Evolutionary conservation across 2,329 filamentous ascomycete genomes (phyloP).

Genomic region (Colletotrichum brevisporum): DNA sequence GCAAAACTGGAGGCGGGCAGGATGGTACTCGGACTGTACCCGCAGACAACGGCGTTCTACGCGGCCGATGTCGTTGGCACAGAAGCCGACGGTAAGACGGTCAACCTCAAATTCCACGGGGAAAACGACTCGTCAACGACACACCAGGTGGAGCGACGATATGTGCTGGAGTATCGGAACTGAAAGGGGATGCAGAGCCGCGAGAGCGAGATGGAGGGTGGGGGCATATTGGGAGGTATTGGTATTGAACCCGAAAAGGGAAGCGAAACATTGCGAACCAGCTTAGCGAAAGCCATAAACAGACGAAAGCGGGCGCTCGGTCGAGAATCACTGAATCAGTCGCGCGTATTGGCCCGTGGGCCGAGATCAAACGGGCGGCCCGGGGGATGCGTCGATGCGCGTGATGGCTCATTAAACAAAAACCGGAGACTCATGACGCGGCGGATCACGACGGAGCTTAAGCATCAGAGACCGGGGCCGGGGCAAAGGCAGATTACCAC

Average conservation of each 20-base stretch:
- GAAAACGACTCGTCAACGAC: conserved; percentile 81
- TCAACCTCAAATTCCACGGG: conserved; percentile 82
- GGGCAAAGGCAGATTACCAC: background rate
- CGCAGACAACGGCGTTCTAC: conserved; percentile 88
- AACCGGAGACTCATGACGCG: conserved; percentile 23
- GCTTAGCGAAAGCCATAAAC: conserved; percentile 19
- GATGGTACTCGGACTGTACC: conserved; percentile 83
- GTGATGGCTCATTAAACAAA: conserved; percentile 33
- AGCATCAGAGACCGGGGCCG: conserved; percentile 4
- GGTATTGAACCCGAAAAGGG: background rate
- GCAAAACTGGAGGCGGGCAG: conserved; percentile 76
- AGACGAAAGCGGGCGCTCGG: conserved; percentile 15
- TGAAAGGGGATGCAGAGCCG: conserved; percentile 40
- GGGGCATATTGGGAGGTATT: background rate
- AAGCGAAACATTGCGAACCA: conserved; percentile 1
- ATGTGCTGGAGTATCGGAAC: conserved; percentile 79
- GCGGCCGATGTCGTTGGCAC: conserved; percentile 84
- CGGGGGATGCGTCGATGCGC: conserved; percentile 15
- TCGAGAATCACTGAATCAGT: background rate
- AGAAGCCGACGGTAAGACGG: conserved; percentile 65
- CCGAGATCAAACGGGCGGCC: conserved; percentile 27
- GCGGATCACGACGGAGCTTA: conserved; percentile 32
- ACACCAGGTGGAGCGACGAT: conserved; percentile 81
- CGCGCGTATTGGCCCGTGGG: conserved; percentile 27
- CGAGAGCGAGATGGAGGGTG: background rate